Base-by-base conservation (phyloP, 768 basidiomycete species). In the Naganishia vishniacii region DNA sequence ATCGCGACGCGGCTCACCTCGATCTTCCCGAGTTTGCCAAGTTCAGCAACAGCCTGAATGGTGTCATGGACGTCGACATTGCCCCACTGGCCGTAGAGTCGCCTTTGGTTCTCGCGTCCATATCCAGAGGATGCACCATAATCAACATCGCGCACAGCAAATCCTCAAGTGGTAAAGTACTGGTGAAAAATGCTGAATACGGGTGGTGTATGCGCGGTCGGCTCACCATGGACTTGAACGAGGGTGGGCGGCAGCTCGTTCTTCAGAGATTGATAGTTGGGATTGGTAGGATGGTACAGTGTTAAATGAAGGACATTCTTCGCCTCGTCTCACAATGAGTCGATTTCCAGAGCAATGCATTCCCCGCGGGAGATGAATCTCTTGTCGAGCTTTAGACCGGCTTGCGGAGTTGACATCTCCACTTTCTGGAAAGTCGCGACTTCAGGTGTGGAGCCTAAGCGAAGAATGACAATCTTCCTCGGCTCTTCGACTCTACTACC, bases 71-170 rank as follows among this genome's bases (percentile, higher is more conserved):
- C 81, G 68, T 91, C 89, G 8, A 85, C 82, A 13, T 88, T 68
- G 4, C 88, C 89, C 89, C 89, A 91, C 15, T 40, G 28, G 0
- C 61, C 65, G 15, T 42, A 34, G 8, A 66, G 46, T 18, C 65
- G 25, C n/a, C 61, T 80, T 80, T 82, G 83, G 72, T 88, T 90
- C 45, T 79, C 77, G 4, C 86, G 81, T 0, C 89, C 89, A 69
- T 85, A 88, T 0, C 88, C 85, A 6, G 83, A 83, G 0, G 86
- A 87, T 0, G 88, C 89, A 1, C 87, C 82, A 65, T 88, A 61
- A 28, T 90, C 86, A 44, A 91, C 87, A 59, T 87, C 86, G 31
- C 87, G 68, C 83, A 86, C 68, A 84, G 64, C 51, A 37, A 61
- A 61, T 0, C 67, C 75, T 20, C 70, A 65, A 28, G 65, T 53